Conservation (phyloP, 1,284 basidiomycete genomes). For the Agroathelia rolfsii region DNA sequence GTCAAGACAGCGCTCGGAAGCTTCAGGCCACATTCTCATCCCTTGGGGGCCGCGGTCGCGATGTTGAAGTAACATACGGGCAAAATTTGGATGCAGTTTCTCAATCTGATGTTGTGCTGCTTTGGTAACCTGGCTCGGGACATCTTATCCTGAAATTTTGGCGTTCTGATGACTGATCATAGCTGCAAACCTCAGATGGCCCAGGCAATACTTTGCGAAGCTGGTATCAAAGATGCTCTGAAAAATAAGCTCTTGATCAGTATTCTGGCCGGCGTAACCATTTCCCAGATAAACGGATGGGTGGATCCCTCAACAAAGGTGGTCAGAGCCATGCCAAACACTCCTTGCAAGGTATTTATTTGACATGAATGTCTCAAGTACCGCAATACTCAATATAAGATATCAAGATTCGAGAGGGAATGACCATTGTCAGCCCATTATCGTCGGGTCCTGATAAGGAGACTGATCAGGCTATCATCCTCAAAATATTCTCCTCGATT, state of each 20-base stretch:
- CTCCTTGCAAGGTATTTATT: conserved; percentile 78
- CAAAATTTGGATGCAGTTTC: conserved; percentile 69
- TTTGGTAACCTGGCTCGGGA: conserved; percentile 49
- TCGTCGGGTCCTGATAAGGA: conserved; percentile 35
- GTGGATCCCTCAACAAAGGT: conserved; percentile 74
- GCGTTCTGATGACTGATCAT: conserved; percentile 2
- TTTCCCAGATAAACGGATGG: conserved; percentile 71
- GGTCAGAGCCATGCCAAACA: conserved; percentile 97
- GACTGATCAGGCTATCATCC: conserved; percentile 66
- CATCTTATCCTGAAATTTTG: conserved; percentile 1
- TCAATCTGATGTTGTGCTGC: conserved; percentile 76
- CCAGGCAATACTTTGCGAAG: conserved; percentile 60
- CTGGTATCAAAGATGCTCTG: conserved; percentile 82
- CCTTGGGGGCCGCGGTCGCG: conserved; percentile 45
- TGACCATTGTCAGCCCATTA: conserved; percentile 83
- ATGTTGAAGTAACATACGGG: conserved; percentile 61
- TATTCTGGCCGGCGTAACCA: conserved; percentile 92
- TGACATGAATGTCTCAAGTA: background rate
- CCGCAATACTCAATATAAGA: too few species aligned
- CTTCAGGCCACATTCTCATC: conserved; percentile 56
- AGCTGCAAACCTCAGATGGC: conserved; percentile 96
- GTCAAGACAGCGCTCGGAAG: conserved; percentile 66
- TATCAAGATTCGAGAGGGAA: conserved; percentile 86
- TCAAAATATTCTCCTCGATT: conserved; percentile 92
- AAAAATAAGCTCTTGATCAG: conserved; percentile 90